Percentiles rank a stretch among this genome's conserved stretches.
These are phyloP conservation scores for Kuraishia hungarica DNA, from an alignment of 805 yeast species.

Conservation along the genomic window DNA sequence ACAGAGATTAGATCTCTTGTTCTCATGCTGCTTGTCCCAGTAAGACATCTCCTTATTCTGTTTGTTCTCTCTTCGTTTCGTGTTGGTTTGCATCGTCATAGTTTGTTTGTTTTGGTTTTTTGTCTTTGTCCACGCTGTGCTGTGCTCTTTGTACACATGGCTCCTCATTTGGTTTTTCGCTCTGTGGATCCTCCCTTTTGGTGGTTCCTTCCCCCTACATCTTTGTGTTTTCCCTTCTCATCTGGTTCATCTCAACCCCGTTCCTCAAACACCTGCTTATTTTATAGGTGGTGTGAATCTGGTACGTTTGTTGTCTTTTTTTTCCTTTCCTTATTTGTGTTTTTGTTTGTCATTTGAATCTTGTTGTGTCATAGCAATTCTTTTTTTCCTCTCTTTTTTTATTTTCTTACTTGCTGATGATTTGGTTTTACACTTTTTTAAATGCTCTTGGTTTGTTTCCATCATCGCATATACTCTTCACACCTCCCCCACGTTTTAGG, in stretches of 20 bases:
- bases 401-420: constrained; percentile 1
- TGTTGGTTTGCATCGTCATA: background rate
- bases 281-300: background rate
- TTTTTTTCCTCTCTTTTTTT: background rate
- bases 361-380: background rate
- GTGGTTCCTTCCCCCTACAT: background rate
- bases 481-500: background rate
- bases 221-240: background rate
- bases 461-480: background rate
- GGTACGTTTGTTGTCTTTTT: background rate
- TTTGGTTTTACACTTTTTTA: background rate
- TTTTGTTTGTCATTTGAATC: background rate
- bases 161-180: background rate
- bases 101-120: background rate
- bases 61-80: background rate
- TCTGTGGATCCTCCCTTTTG: too few relatives aligned
- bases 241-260: background rate
- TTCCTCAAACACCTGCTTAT: background rate
- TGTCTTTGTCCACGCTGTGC: background rate
- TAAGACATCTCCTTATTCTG: too few relatives aligned
- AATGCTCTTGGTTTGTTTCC: background rate
- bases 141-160: background rate
- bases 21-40: too few relatives aligned
- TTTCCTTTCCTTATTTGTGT: background rate
- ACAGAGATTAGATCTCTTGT: too few relatives aligned